phyloP scores from a whole-genome alignment of 2,329 filamentous ascomycete species.

The Teratosphaeria gauchensis region DNA sequence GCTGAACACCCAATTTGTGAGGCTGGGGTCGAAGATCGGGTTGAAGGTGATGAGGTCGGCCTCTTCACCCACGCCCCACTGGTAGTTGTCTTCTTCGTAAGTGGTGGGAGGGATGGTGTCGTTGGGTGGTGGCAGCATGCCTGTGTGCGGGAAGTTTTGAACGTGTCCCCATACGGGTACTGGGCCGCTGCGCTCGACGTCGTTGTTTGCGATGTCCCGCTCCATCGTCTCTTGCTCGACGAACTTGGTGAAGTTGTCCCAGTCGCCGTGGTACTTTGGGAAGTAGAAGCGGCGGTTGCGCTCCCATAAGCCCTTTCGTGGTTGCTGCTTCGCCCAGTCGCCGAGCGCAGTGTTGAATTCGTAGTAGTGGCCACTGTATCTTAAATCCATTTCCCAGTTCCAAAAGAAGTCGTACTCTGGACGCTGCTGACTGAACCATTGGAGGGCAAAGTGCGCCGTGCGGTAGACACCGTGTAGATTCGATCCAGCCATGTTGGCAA shows the following conservation, averaged over 20 bases:
- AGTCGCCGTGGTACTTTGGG: conserved; percentile 56
- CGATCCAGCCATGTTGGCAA: conserved; percentile 48
- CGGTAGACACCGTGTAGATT: conserved; percentile 89
- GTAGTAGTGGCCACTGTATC: conserved; percentile 74
- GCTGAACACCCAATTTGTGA: conserved; percentile 63
- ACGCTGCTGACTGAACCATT: conserved; percentile 43
- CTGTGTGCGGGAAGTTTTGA: conserved; percentile 33
- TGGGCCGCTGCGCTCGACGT: conserved; percentile 38
- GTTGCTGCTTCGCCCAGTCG: conserved; percentile 56
- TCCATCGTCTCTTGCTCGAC: conserved; percentile 50
- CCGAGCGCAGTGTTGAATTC: conserved; percentile 62
- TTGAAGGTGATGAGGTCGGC: conserved; percentile 65
- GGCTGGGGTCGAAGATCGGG: conserved; percentile 67
- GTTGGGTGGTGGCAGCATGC: conserved; percentile 49
- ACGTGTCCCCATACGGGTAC: conserved; percentile 58
- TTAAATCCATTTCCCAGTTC: conserved; percentile 87
- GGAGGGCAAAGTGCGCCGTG: conserved; percentile 40
- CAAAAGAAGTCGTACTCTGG: conserved; percentile 50
- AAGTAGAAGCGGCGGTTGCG: conserved; percentile 65
- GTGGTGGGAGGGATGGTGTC: conserved; percentile 54
- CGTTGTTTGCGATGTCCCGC: conserved; percentile 41
- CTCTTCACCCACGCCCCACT: conserved; percentile 68
- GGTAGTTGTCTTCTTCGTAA: conserved; percentile 54
- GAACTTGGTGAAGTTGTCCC: conserved; percentile 55
- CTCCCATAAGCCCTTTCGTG: conserved; percentile 65